phyloP scores from a whole-genome alignment of 441 rosid genomes.

The Croton laevigatus region DNA sequence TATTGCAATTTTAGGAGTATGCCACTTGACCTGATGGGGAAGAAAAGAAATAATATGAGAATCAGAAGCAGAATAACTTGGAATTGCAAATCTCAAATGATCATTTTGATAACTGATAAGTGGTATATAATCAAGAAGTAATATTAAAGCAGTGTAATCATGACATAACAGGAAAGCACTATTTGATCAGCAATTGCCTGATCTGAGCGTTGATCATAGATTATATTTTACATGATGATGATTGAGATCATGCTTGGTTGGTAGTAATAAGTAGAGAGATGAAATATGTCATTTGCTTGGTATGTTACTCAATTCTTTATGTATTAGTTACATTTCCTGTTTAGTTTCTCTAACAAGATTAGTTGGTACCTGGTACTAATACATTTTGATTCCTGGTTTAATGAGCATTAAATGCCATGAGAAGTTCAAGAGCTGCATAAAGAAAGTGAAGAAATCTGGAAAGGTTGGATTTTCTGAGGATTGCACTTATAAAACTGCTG shows the following conservation, averaged over 20 bases:
- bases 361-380: not conserved
- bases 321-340: not conserved
- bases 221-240: not conserved
- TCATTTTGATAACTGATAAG: not conserved
- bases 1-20: not conserved
- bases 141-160: not conserved
- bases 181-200: not conserved
- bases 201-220: not conserved
- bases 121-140: not conserved
- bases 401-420: conserved; percentile 67
- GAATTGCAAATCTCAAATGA: not conserved
- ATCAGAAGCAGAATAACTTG: not conserved
- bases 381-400: conserved; percentile 41
- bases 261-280: too few relatives aligned
- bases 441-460: conserved; percentile 69
- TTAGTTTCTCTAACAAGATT: not conserved
- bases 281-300: not conserved
- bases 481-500: conserved; percentile 67
- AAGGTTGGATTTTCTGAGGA: conserved; percentile 61
- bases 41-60: not conserved
- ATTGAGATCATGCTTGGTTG: too few relatives aligned
- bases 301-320: not conserved
- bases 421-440: conserved; percentile 77
- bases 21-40: not conserved
- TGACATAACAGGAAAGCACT: not conserved